Evolutionary conservation across 331 rosid genomes (phyloP).

Genomic region (Saraca asoca): DNA sequence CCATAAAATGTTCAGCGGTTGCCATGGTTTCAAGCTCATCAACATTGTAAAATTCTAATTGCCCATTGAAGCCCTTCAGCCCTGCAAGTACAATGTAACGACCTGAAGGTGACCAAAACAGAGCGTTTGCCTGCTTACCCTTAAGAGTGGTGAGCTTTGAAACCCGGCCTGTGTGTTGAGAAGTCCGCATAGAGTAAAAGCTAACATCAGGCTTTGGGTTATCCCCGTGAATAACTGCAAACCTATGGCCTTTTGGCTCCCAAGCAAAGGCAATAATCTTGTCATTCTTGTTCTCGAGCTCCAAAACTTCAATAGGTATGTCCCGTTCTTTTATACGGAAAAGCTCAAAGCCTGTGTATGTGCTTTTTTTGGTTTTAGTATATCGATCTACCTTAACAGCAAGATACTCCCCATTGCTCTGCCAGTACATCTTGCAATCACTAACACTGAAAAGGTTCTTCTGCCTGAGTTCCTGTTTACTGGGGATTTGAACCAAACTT

Average conservation of each 20-base stretch:
- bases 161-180: slow-evolving; percentile 66
- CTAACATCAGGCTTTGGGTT: slow-evolving; percentile 86
- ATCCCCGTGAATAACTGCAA: slow-evolving; percentile 86
- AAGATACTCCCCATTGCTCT: slow-evolving; percentile 88
- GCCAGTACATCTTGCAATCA: slow-evolving; percentile 94
- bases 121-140: slow-evolving; percentile 91
- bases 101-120: slow-evolving; percentile 91
- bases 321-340: slow-evolving; percentile 81
- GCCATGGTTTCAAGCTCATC: slow-evolving; percentile 95
- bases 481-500: slow-evolving; percentile 77
- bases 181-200: slow-evolving; percentile 74
- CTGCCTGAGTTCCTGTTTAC: slow-evolving; percentile 85
- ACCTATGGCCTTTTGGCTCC: slow-evolving; percentile 96
- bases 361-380: slow-evolving; percentile 81
- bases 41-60: slow-evolving; percentile 78
- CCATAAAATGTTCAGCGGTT: slow-evolving; percentile 84
- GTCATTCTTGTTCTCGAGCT: slow-evolving; percentile 87
- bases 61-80: slow-evolving; percentile 77
- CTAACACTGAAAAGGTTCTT: slow-evolving; percentile 86
- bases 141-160: slow-evolving; percentile 77
- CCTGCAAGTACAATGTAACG: slow-evolving; percentile 80
- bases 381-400: slow-evolving; percentile 87
- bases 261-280: slow-evolving; percentile 88
- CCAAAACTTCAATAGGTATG: slow-evolving; percentile 87
- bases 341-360: slow-evolving; percentile 89